Evolutionary conservation across 768 basidiomycete genomes (phyloP).

Genomic region (Fistulinella prunicolor): DNA sequence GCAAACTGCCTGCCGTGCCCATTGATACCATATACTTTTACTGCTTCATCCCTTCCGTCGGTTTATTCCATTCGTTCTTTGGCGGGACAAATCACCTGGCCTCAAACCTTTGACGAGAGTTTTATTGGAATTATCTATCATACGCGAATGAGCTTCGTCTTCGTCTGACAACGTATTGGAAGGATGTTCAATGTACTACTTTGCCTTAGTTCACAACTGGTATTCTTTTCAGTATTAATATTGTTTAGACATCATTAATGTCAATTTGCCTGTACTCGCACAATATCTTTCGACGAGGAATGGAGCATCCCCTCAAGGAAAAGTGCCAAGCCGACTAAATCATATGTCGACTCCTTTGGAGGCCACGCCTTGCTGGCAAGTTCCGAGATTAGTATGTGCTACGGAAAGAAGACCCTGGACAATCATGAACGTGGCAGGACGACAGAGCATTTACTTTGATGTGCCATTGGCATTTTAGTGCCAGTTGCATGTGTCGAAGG

Average conservation of each 20-base stretch:
- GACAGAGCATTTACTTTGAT: too few species aligned
- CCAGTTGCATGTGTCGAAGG: too few species aligned
- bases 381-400: too few species aligned
- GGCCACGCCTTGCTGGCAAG: too few species aligned
- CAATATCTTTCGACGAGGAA: neutral
- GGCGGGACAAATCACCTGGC: constrained; percentile 18
- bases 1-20: constrained; percentile 25
- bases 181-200: constrained; percentile 32
- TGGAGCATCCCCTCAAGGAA: too few species aligned
- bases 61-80: constrained; percentile 7
- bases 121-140: constrained; percentile 21
- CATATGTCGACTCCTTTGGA: too few species aligned
- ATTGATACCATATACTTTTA: constrained; percentile 8
- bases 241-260: constrained; percentile 34
- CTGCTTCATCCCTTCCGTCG: constrained; percentile 19
- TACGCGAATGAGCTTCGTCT: constrained; percentile 15
- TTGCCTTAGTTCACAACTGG: constrained; percentile 22
- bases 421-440: too few species aligned
- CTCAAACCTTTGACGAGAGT: constrained; percentile 3
- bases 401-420: too few species aligned
- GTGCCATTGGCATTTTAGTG: too few species aligned
- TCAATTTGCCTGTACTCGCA: constrained; percentile 22
- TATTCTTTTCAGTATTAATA: constrained; percentile 28
- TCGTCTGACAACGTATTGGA: constrained; percentile 20
- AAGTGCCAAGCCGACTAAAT: too few species aligned